Conservation (phyloP, 1,284 basidiomycete species). For the Chiua sp. region DNA sequence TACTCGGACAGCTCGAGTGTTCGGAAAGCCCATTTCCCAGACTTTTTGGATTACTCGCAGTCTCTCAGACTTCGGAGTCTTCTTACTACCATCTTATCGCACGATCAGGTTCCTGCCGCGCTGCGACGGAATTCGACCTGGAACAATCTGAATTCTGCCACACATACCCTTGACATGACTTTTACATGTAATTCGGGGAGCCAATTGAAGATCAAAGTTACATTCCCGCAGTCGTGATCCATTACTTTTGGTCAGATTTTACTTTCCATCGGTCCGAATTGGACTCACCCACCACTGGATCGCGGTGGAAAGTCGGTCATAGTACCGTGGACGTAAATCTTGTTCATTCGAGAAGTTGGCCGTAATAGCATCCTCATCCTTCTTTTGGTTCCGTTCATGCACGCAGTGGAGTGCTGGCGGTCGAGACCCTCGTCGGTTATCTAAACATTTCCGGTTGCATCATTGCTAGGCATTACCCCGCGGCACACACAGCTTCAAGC, state of each 20-base stretch:
- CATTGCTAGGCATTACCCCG: background rate
- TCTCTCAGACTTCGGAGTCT: too few relatives aligned
- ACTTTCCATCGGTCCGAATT: background rate
- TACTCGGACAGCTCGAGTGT: too few relatives aligned
- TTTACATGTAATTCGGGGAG: background rate
- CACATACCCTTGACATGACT: background rate
- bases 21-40: too few relatives aligned
- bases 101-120: too few relatives aligned
- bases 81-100: too few relatives aligned
- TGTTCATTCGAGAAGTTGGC: background rate
- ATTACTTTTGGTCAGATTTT: background rate
- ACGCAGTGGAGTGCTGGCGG: background rate
- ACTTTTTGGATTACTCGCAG: too few relatives aligned
- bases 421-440: slow-evolving; percentile 15
- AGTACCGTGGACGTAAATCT: too few relatives aligned
- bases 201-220: background rate
- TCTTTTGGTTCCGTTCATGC: background rate
- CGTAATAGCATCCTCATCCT: background rate
- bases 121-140: too few relatives aligned
- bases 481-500: slow-evolving; percentile 13
- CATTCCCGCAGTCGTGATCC: background rate
- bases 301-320: background rate
- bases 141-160: background rate
- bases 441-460: background rate
- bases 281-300: too few relatives aligned